phyloP scores from a whole-genome alignment of 2,329 filamentous ascomycete genomes.

The Arthrocladium fulminans region DNA sequence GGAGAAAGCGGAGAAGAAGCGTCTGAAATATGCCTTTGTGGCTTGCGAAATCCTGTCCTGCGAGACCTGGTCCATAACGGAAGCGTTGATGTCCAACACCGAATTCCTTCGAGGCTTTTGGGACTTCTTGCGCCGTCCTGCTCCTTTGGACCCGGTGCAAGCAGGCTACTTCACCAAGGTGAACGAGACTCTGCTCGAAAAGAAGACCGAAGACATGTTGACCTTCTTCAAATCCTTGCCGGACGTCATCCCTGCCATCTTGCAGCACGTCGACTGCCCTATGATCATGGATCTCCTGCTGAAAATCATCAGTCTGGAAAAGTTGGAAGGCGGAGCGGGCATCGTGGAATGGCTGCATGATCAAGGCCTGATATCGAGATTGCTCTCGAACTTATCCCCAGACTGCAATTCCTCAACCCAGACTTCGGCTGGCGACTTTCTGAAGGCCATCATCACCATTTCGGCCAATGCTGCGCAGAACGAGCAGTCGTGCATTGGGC shows the following conservation, averaged over 20 bases:
- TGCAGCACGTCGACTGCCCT: conserved; percentile 90
- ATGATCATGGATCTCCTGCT: conserved; percentile 97
- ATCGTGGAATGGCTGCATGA: conserved; percentile 95
- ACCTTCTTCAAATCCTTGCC: conserved; percentile 77
- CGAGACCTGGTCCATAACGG: conserved; percentile 93
- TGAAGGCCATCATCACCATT: conserved; percentile 98
- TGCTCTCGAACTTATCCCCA: conserved; percentile 78
- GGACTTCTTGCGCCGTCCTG: conserved; percentile 74
- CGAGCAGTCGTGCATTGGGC: conserved; percentile 96
- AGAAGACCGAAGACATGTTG: conserved; percentile 97
- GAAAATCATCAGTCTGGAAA: conserved; percentile 94
- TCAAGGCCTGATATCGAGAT: conserved; percentile 74
- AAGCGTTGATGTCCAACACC: conserved; percentile 79
- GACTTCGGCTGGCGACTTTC: conserved; percentile 91
- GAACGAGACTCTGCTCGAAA: conserved; percentile 93
- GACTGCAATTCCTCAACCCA: conserved; percentile 84
- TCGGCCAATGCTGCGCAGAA: conserved; percentile 97
- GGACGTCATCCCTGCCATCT: conserved; percentile 70
- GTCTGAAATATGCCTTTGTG: conserved; percentile 88
- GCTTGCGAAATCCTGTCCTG: conserved; percentile 89
- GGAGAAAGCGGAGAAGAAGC: conserved; percentile 75
- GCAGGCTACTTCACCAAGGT: conserved; percentile 98
- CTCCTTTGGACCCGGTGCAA: conserved; percentile 82
- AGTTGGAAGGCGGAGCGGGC: conserved; percentile 79
- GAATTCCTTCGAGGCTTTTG: conserved; percentile 75